phyloP scores from a whole-genome alignment of 768 basidiomycete species.

The Amanita exitialis region DNA sequence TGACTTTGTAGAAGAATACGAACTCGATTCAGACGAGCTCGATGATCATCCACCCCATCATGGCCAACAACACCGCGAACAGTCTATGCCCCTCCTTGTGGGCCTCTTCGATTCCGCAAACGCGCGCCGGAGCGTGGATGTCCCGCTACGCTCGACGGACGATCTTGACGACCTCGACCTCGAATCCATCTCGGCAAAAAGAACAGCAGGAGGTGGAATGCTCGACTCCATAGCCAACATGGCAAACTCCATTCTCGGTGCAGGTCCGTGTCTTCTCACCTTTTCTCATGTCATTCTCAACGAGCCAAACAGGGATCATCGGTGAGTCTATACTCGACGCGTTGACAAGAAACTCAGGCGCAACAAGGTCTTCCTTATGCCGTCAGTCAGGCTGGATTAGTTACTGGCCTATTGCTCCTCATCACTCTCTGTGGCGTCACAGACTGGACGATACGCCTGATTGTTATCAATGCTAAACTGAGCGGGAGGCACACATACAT shows the following conservation, averaged over 20 bases:
- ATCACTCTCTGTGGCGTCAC: constrained; percentile 74
- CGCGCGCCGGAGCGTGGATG: constrained; percentile 46
- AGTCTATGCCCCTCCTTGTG: constrained; percentile 66
- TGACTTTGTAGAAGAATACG: constrained; percentile 47
- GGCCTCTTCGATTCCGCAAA: constrained; percentile 65
- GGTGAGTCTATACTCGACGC: constrained; percentile 30
- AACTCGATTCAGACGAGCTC: constrained; percentile 75
- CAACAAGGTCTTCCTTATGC: constrained; percentile 83
- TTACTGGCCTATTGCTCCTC: constrained; percentile 77
- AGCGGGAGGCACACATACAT: constrained; percentile 90
- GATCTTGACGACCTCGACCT: constrained; percentile 36
- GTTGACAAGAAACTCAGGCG: constrained; percentile 6
- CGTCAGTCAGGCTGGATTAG: constrained; percentile 87
- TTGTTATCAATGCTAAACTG: constrained; percentile 92
- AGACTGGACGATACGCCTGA: constrained; percentile 97
- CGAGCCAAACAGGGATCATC: constrained; percentile 51
- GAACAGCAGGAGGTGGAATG: constrained; percentile 61
- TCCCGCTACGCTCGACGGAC: constrained; percentile 32
- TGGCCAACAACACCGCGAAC: constrained; percentile 31
- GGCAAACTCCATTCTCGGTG: constrained; percentile 94
- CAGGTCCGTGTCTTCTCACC: constrained; percentile 40
- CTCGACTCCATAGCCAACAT: constrained; percentile 82
- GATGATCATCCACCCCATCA: constrained; percentile 35
- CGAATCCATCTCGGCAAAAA: constrained; percentile 62
- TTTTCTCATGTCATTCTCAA: constrained; percentile 1